A percentile compares a stretch with the other conserved stretches of the same genome.
phyloP scores from a whole-genome alignment of 2,329 filamentous ascomycete genomes.

The Stagonosporopsis chrysanthemi region DNA sequence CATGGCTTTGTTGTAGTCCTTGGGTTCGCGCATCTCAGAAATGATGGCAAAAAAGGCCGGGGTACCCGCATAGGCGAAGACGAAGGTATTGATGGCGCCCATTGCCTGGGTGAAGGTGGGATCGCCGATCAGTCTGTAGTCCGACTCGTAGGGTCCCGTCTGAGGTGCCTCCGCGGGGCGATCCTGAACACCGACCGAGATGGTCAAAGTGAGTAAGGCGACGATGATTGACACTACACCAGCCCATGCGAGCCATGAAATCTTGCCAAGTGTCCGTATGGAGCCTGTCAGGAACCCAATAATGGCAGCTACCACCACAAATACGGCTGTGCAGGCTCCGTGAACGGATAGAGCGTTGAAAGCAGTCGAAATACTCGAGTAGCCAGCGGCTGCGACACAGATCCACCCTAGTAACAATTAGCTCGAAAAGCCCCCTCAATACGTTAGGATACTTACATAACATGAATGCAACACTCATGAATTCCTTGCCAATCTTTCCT shows the following conservation, averaged over 20 bases:
- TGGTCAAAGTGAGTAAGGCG: conserved; percentile 12
- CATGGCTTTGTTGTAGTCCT: conserved; percentile 66
- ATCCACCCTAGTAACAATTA: conserved; percentile 11
- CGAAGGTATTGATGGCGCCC: conserved; percentile 63
- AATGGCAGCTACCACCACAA: conserved; percentile 57
- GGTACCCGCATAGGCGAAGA: conserved; percentile 63
- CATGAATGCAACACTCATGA: conserved; percentile 46
- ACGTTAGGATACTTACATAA: conserved; percentile 44
- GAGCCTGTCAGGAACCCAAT: conserved; percentile 61
- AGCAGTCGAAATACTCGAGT: conserved; percentile 64
- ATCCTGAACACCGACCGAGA: conserved; percentile 25
- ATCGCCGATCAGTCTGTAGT: conserved; percentile 65
- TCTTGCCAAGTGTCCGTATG: conserved; percentile 66
- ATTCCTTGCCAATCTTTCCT: conserved; percentile 58
- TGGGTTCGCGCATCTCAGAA: conserved; percentile 67
- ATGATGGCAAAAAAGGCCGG: conserved; percentile 69
- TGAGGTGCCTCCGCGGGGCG: conserved; percentile 26
- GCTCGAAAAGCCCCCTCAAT: too few species aligned
- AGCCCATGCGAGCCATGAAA: conserved; percentile 58
- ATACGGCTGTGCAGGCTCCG: conserved; percentile 62
- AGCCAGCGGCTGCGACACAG: conserved; percentile 57
- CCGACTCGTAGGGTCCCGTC: conserved; percentile 18
- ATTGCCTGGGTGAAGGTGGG: conserved; percentile 65
- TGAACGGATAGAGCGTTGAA: conserved; percentile 67
- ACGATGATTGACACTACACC: conserved; percentile 4